These are phyloP conservation scores for Pythium dissimile DNA, from an alignment of 352 stramenopile species.

Conservation along the genomic window DNA sequence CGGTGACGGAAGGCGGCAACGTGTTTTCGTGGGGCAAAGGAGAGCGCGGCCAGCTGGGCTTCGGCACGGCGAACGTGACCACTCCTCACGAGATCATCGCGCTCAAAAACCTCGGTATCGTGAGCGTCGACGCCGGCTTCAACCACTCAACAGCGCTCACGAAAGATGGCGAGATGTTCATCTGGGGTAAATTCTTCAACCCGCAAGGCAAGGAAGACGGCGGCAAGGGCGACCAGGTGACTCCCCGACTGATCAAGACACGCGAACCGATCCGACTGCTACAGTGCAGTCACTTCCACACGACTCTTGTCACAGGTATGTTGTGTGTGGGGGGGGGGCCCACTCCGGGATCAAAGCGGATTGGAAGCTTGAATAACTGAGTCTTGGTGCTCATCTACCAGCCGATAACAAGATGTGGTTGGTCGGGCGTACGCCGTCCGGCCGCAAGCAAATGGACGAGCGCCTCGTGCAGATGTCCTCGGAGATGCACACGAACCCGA, in stretches of 20 bases:
- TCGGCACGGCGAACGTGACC: conserved; percentile 71
- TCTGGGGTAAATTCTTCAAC: conserved; percentile 85
- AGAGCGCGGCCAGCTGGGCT: conserved; percentile 77
- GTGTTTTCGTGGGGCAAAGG: conserved; percentile 84
- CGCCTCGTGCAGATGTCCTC: conserved; percentile 56
- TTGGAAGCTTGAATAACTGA: background rate
- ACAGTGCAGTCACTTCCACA: conserved; percentile 84
- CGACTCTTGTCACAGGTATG: conserved; percentile 73
- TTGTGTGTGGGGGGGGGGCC: no score
- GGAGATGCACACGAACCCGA: conserved; percentile 64
- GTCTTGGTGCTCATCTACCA: conserved; percentile 15
- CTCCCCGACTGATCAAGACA: conserved; percentile 64
- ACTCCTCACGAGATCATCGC: conserved; percentile 74
- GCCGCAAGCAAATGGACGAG: conserved; percentile 48
- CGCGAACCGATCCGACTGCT: conserved; percentile 62
- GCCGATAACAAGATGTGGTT: conserved; percentile 75
- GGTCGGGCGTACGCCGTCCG: conserved; percentile 70
- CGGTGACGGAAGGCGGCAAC: conserved; percentile 55
- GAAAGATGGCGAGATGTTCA: conserved; percentile 70
- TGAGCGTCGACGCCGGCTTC: conserved; percentile 72
- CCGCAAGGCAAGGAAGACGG: conserved; percentile 56
- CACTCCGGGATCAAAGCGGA: no score
- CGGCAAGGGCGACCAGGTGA: conserved; percentile 62
- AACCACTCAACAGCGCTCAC: conserved; percentile 76
- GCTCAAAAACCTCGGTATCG: conserved; percentile 64